Percentiles rank a stretch among this genome's conserved stretches.
Conservation (phyloP, 179 eudicot species). For the Spergularia azorica region DNA sequence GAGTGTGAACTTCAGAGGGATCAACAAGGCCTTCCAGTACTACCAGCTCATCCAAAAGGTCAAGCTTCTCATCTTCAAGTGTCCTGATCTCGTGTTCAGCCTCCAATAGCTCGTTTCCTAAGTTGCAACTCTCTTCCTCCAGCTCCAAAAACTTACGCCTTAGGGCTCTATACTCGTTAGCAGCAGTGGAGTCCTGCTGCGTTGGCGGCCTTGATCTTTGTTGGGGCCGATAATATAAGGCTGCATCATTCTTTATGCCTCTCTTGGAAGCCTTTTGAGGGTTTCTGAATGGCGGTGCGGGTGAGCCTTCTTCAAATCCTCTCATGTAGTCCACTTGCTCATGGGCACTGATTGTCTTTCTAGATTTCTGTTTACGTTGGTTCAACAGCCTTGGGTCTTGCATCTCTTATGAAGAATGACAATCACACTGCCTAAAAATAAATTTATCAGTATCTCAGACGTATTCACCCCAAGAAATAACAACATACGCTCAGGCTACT, state of each 20-base stretch:
- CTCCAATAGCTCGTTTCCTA: constrained; percentile 58
- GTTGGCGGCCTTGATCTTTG: constrained; percentile 42
- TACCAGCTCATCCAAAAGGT: constrained; percentile 69
- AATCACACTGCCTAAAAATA: background rate
- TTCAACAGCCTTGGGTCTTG: constrained; percentile 61
- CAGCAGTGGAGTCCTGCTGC: constrained; percentile 45
- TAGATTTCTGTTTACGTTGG: constrained; percentile 55
- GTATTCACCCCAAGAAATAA: background rate
- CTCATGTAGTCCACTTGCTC: constrained; percentile 42
- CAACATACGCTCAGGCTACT: background rate
- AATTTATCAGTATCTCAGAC: constrained; percentile 2
- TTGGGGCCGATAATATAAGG: constrained; percentile 43
- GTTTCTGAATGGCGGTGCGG: constrained; percentile 28
- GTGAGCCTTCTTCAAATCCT: constrained; percentile 36
- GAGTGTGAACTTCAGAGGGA: constrained; percentile 53
- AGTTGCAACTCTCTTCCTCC: constrained; percentile 71
- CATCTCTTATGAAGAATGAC: constrained; percentile 29
- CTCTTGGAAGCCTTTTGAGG: constrained; percentile 46
- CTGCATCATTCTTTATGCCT: constrained; percentile 33
- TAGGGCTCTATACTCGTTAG: constrained; percentile 62
- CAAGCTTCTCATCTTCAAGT: constrained; percentile 75
- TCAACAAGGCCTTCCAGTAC: constrained; percentile 85
- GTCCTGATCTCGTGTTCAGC: constrained; percentile 62
- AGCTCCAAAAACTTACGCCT: constrained; percentile 62
- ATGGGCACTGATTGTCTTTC: constrained; percentile 39